Evolutionary conservation across 176 grass and related monocot species (phyloP), one percentile per base, ranked within the genome.

Genomic region (Ensete glaucum): DNA sequence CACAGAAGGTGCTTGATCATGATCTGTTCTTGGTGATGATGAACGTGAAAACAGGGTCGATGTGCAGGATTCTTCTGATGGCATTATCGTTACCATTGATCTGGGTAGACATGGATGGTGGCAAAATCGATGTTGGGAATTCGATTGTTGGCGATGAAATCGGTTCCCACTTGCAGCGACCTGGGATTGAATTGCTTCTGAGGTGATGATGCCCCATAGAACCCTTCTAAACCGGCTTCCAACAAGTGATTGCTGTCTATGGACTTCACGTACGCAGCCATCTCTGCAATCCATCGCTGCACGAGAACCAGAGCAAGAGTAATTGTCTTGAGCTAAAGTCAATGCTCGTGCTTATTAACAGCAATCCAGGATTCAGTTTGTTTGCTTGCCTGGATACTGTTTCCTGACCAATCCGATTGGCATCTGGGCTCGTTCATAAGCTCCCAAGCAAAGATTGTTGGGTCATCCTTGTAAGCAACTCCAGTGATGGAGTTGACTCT

Each of bases 381-480:
- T 43, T 43, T 43, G 55, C 55, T 57, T 53, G 83, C 85, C 85
- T 87, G 85, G 67, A 97, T 81, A 79, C 81, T 73, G 64, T 53
- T 65, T 21, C 95, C 95, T 65, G 90, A 91, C 2, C 83, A 54
- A 62, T 94, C 95, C 1, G 88, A 91, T 63, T 78, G 88, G 88
- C 95, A 99, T 29, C 88, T 83, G 54, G 95, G 95, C 81, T 99
- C 95, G 80, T 99, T 99, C 82, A 99, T 99, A 22, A 99, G 91
- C 86, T 99, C 90, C 95, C 95, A 99, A 63, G 95, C 86, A 82
- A 99, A 79, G 73, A 94, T 87, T 64, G 90, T 94, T 14, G 88
- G 90, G 76, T 99, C 95, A 84, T 94, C 69, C 78, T 81, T 94
- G 86, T 99, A 99, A 11, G 90, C 82, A 77, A 91, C 80, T n/a